Evolutionary conservation across 2,329 filamentous ascomycete species (phyloP).

Genomic region (Macroventuria anomochaeta): DNA sequence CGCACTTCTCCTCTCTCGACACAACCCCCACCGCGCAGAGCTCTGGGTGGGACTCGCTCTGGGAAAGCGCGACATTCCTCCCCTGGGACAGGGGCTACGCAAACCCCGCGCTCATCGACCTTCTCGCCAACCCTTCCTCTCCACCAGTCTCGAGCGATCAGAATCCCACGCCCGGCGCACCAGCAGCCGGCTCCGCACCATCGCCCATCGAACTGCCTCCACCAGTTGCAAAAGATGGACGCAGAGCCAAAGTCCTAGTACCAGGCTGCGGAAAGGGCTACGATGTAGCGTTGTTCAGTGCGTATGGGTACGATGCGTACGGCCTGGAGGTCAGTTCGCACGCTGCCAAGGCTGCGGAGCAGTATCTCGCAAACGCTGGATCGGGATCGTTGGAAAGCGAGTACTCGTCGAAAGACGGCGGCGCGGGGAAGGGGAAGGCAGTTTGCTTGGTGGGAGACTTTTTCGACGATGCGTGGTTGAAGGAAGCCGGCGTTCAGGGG

Average conservation of each 20-base stretch:
- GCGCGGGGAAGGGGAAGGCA: constrained; percentile 59
- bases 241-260: constrained; percentile 68
- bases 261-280: constrained; percentile 84
- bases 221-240: constrained; percentile 26
- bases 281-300: constrained; percentile 77
- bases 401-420: constrained; percentile 50
- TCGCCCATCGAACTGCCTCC: constrained; percentile 47
- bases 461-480: constrained; percentile 66
- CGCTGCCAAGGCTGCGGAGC: constrained; percentile 56
- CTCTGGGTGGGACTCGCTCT: constrained; percentile 66
- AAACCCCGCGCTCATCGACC: constrained; percentile 65
- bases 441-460: constrained; percentile 70
- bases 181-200: constrained; percentile 9
- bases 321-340: constrained; percentile 72
- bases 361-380: constrained; percentile 44
- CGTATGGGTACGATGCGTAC: constrained; percentile 77
- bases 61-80: constrained; percentile 59
- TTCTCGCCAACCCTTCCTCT: constrained; percentile 43
- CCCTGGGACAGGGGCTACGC: constrained; percentile 66
- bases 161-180: constrained; percentile 32
- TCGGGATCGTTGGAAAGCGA: constrained; percentile 49
- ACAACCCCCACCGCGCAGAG: constrained; percentile 51
- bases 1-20: constrained; percentile 53
- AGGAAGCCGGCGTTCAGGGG: constrained; percentile 39
- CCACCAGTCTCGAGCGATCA: constrained; percentile 19